A percentile compares a stretch with the other conserved stretches of the same genome.
These are phyloP conservation scores for Nothophoma quercina DNA, from an alignment of 2,329 filamentous ascomycete species.

Conservation along the genomic window DNA sequence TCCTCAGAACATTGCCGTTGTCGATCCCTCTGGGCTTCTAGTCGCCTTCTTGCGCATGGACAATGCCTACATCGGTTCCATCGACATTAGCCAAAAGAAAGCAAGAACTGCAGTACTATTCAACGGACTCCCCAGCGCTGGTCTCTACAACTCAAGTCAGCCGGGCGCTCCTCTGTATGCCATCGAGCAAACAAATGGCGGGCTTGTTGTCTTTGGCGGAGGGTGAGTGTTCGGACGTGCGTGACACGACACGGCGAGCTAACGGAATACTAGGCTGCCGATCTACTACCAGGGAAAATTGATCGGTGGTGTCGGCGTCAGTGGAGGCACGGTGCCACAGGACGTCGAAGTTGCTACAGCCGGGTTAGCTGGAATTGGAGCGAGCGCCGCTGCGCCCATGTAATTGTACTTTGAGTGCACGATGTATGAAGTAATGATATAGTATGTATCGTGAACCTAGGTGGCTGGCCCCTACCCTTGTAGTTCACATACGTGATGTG, in stretches of 20 bases:
- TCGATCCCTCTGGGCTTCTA: conserved; percentile 37
- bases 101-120: conserved; percentile 39
- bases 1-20: conserved; percentile 40
- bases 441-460: not conserved
- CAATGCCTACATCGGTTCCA: conserved; percentile 37
- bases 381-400: conserved; percentile 5
- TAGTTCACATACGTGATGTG: no score
- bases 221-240: conserved; percentile 17
- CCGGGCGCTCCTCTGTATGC: conserved; percentile 31
- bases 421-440: not conserved
- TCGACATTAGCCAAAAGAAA: conserved; percentile 41
- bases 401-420: not conserved
- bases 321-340: conserved; percentile 37
- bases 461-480: no score
- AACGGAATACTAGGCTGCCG: conserved; percentile 26
- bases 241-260: not conserved
- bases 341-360: conserved; percentile 34
- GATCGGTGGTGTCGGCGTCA: conserved; percentile 41
- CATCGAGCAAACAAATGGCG: conserved; percentile 38
- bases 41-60: conserved; percentile 42
- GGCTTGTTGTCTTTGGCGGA: conserved; percentile 39
- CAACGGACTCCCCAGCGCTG: conserved; percentile 30
- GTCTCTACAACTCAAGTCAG: conserved; percentile 23
- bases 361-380: conserved; percentile 10
- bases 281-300: conserved; percentile 33